Conservation (phyloP, 345 rosid genomes). For the Dovyalis caffra region DNA sequence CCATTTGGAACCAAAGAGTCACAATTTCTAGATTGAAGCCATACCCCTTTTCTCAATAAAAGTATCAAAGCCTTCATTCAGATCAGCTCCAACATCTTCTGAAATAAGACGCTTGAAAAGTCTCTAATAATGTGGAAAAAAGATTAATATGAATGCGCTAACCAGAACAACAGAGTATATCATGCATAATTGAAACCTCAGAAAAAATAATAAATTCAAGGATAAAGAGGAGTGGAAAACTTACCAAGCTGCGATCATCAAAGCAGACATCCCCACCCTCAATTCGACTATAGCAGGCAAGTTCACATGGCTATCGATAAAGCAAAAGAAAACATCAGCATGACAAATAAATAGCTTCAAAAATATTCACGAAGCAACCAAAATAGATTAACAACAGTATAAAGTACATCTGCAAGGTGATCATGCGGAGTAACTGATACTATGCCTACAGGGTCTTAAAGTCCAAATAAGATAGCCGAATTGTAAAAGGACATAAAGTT, state of each 20-base stretch:
- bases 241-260: slow-evolving; percentile 78
- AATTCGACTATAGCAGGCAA: slow-evolving; percentile 81
- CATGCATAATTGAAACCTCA: slow-evolving; percentile 11
- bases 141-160: slow-evolving; percentile 17
- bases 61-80: slow-evolving; percentile 90
- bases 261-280: slow-evolving; percentile 84
- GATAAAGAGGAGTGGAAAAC: slow-evolving; percentile 22
- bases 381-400: background rate
- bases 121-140: slow-evolving; percentile 50
- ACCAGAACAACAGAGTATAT: background rate
- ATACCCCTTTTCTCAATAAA: slow-evolving; percentile 75
- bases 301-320: slow-evolving; percentile 73
- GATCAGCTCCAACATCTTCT: slow-evolving; percentile 87
- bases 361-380: background rate
- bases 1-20: background rate
- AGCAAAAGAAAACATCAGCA: slow-evolving; percentile 11
- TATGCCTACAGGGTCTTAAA: no score
- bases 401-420: background rate
- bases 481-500: no score
- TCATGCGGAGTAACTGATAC: no score
- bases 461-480: no score
- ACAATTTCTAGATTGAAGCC: slow-evolving; percentile 8
- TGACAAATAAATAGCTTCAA: background rate
- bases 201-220: background rate
- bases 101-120: slow-evolving; percentile 74